Evolutionary conservation across 345 rosid genomes (phyloP).

Genomic region (Geranium brycei): DNA sequence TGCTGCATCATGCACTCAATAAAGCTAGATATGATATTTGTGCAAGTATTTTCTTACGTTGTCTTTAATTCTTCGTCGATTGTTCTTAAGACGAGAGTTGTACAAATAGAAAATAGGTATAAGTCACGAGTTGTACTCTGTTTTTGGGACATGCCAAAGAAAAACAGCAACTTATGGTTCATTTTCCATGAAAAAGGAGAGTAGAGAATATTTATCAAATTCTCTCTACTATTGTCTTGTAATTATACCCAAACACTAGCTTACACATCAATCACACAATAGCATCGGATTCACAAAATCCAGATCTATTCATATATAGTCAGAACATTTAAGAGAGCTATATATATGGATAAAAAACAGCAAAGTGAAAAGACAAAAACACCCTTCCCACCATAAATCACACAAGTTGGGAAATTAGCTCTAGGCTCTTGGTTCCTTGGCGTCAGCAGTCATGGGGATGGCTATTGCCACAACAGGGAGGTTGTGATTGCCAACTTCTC

Average conservation of each 20-base stretch:
- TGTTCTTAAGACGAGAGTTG: too few species aligned
- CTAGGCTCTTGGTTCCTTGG: slow-evolving; percentile 12
- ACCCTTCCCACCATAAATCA: slow-evolving; percentile 5
- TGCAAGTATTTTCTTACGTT: too few species aligned
- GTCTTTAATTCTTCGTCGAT: too few species aligned
- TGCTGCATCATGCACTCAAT: too few species aligned
- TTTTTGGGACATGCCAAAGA: too few species aligned
- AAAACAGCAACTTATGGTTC: too few species aligned
- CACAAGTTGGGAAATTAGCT: neutral
- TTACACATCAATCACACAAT: neutral
- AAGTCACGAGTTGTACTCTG: too few species aligned
- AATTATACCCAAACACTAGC: neutral
- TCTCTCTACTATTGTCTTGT: too few species aligned
- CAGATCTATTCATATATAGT: neutral
- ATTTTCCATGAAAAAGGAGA: neutral
- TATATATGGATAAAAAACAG: neutral
- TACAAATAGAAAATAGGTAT: too few species aligned
- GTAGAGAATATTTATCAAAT: neutral
- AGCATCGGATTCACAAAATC: neutral
- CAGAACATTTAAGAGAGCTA: too few species aligned
- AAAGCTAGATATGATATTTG: too few species aligned
- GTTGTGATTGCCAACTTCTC: slow-evolving; percentile 13
- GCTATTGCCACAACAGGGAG: slow-evolving; percentile 10
- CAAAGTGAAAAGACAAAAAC: slow-evolving; percentile 13
- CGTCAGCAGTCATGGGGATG: neutral